Conservation (phyloP, 352 stramenopile genomes). For the Phytophthora meadii region DNA sequence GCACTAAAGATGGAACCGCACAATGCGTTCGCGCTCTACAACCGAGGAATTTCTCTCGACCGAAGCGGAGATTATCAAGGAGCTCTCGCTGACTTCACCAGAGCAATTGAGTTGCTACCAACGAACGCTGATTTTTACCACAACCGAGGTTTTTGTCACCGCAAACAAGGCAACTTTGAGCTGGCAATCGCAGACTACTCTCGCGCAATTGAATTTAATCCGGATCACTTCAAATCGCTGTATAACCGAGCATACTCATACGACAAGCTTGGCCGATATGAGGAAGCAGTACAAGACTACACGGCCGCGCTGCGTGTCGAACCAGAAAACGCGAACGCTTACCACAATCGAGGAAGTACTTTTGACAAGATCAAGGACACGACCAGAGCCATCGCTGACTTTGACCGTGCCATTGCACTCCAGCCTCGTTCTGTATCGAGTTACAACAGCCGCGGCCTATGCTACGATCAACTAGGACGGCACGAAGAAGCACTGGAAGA, state of each 20-base stretch:
- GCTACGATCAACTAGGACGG: constrained; percentile 69
- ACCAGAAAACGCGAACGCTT: constrained; percentile 80
- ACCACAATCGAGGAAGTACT: constrained; percentile 86
- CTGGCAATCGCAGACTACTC: constrained; percentile 84
- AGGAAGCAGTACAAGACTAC: constrained; percentile 81
- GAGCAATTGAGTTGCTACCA: constrained; percentile 78
- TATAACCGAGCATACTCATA: constrained; percentile 91
- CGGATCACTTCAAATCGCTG: constrained; percentile 87
- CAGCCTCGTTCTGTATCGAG: constrained; percentile 68
- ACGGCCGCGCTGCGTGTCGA: constrained; percentile 71
- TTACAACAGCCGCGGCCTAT: constrained; percentile 86
- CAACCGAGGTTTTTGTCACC: constrained; percentile 86
- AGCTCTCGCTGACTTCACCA: constrained; percentile 85
- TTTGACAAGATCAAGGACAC: constrained; percentile 79
- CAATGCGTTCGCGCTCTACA: constrained; percentile 87
- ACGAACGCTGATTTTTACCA: constrained; percentile 85
- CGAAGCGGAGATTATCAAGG: constrained; percentile 83
- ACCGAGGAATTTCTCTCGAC: constrained; percentile 85
- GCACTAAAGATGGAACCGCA: constrained; percentile 70
- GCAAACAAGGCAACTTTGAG: constrained; percentile 83
- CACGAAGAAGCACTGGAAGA: constrained; percentile 77
- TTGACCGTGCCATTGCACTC: constrained; percentile 67
- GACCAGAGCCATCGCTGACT: constrained; percentile 69
- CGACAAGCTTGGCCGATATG: constrained; percentile 79
- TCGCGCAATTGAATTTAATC: constrained; percentile 69